A percentile compares a stretch with the other conserved stretches of the same genome.
Evolutionary conservation across 2,329 filamentous ascomycete species (phyloP).

Genomic region (Arthroderma sp.): DNA sequence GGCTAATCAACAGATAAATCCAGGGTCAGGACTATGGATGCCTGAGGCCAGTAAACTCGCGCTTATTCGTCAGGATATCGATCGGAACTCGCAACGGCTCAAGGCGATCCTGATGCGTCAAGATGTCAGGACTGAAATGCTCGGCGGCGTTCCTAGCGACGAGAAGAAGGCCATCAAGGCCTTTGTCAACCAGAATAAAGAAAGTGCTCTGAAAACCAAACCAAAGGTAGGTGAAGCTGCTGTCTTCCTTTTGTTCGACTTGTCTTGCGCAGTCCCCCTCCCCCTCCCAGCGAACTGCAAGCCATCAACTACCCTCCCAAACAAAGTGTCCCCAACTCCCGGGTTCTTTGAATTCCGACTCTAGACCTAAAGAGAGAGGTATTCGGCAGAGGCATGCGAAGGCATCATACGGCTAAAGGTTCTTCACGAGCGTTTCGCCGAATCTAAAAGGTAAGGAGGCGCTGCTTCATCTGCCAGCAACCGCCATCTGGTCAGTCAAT

Average conservation of each 20-base stretch:
- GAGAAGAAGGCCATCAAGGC: constrained; percentile 53
- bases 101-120: constrained; percentile 53
- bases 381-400: not conserved
- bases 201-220: constrained; percentile 68
- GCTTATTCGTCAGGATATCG: constrained; percentile 60
- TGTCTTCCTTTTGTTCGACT: not conserved
- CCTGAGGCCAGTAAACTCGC: constrained; percentile 57
- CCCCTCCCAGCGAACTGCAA: not conserved
- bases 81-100: constrained; percentile 58
- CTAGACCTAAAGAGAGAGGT: not conserved
- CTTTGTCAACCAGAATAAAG: constrained; percentile 58
- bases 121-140: constrained; percentile 52
- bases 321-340: not conserved
- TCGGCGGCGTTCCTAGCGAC: constrained; percentile 44
- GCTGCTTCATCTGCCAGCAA: not conserved
- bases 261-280: not conserved
- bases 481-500: not conserved
- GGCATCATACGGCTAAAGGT: not conserved
- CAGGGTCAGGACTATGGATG: constrained; percentile 69
- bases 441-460: not conserved
- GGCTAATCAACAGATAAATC: not conserved
- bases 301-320: not conserved
- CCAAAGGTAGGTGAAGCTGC: constrained; percentile 54
- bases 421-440: not conserved
- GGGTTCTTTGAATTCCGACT: not conserved